Evolutionary conservation across 1,284 basidiomycete species (phyloP), one percentile per base, ranked within the genome.

Genomic region (Microbotryomycetes sp.): DNA sequence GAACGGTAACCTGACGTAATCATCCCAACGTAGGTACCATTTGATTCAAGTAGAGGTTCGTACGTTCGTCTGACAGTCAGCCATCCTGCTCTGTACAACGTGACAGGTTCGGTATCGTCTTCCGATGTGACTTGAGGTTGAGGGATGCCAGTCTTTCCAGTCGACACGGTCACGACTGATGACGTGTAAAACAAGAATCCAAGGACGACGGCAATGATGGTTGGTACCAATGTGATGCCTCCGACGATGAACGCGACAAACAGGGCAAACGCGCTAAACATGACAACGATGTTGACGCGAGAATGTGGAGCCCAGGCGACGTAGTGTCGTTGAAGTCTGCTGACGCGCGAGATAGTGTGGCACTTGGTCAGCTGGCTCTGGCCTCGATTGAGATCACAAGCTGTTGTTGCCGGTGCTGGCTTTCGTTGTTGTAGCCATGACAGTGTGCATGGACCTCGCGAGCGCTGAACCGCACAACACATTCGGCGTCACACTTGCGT

Each of bases 171-270:
- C 25, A 65, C 65, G 53, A 63, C 58, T 16, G 68, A 67, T 30
- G 71, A 72, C 16, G 65, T 58, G 62, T 68, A 69, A 62, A 76
- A 74, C 62, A 86, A 79, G 75, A 81, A 81, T 72, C 80, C 82
- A 64, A 89, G 69, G 67, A 81, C 67, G 32, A 76, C 77, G 68
- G 82, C 76, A 67, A 87, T 68, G 65, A 87, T 72, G 52, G 92
- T 79, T 25, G 91, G 89, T 58, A 93, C 78, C 74, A 93, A 88
- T 1, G 90, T 91, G 63, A 93, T 67, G 28, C 90, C 92, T 62
- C 92, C 92, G 55, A 94, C 79, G 65, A 94, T 75, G 76, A 93
- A 94, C 42, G 86, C 85, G 74, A 89, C 86, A 64, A 89, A 52
- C 6, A 71, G 25, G 3, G 59, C 45, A 7, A 46, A 22, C 19